Conservation (phyloP, 345 rosid species). For the Theobroma cacao region DNA sequence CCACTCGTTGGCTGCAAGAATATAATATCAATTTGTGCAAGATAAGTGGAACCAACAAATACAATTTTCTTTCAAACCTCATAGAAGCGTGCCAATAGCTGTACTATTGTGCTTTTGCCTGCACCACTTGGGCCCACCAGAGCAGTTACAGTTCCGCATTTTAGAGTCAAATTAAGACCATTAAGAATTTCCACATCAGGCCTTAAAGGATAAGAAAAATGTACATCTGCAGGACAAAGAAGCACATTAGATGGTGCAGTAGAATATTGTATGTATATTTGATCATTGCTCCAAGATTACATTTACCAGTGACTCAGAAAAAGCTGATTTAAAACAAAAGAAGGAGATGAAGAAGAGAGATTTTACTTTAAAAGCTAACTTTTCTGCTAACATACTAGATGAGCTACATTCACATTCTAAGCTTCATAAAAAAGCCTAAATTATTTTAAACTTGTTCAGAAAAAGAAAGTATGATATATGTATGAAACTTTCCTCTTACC, state of each 20-base stretch:
- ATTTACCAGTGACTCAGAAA: neutral
- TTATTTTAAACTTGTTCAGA: neutral
- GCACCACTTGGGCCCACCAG: slow-evolving; percentile 97
- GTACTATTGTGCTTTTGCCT: slow-evolving; percentile 94
- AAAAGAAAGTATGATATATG: neutral
- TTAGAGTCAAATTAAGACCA: slow-evolving; percentile 67
- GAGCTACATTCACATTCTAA: no score
- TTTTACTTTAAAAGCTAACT: neutral
- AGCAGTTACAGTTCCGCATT: slow-evolving; percentile 85
- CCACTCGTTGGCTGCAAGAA: slow-evolving; percentile 80
- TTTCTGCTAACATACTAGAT: neutral
- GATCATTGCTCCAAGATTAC: neutral
- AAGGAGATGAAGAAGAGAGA: neutral
- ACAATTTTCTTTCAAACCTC: slow-evolving; percentile 48
- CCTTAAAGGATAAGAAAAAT: slow-evolving; percentile 85
- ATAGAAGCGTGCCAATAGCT: slow-evolving; percentile 88
- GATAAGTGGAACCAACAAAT: slow-evolving; percentile 1
- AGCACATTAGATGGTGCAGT: neutral
- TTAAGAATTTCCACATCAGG: slow-evolving; percentile 74
- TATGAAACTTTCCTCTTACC: neutral
- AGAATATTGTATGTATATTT: neutral
- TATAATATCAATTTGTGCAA: slow-evolving; percentile 17
- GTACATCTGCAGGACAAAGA: slow-evolving; percentile 59
- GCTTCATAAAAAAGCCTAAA: neutral
- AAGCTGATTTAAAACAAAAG: neutral